Evolutionary conservation across 2,329 filamentous ascomycete genomes (phyloP).

Genomic region (Aspergillus hiratsukae): DNA sequence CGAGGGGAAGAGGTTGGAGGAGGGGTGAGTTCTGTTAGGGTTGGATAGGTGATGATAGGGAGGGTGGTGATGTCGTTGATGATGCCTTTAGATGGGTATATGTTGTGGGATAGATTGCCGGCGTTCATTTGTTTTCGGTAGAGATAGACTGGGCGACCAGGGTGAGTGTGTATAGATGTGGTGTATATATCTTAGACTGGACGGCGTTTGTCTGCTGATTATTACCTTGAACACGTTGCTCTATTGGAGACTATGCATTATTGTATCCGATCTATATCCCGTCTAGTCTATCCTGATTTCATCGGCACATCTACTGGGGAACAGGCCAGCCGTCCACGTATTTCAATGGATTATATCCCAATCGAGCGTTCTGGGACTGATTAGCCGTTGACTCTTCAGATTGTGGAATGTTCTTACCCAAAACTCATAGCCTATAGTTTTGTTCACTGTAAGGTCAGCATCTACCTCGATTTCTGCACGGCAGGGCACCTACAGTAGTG

Average conservation of each 20-base stretch:
- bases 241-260: background rate
- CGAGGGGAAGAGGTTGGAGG: conserved; percentile 3
- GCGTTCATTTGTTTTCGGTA: background rate
- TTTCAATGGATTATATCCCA: conserved; percentile 27
- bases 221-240: background rate
- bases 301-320: conserved; percentile 3
- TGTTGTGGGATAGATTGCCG: background rate
- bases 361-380: conserved; percentile 23
- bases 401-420: conserved; percentile 15
- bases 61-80: too few species aligned
- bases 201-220: background rate
- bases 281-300: background rate
- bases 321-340: conserved; percentile 33
- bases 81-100: background rate
- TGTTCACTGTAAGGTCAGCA: conserved; percentile 24
- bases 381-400: conserved; percentile 13
- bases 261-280: background rate
- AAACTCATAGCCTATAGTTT: conserved; percentile 25
- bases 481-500: conserved; percentile 27
- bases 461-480: background rate
- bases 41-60: background rate
- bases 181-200: background rate
- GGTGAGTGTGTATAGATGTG: background rate
- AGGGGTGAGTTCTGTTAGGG: background rate
- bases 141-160: background rate